These are phyloP conservation scores for Pinus tabuliformis DNA, from an alignment of 75 land plant species.

Conservation along the genomic window DNA sequence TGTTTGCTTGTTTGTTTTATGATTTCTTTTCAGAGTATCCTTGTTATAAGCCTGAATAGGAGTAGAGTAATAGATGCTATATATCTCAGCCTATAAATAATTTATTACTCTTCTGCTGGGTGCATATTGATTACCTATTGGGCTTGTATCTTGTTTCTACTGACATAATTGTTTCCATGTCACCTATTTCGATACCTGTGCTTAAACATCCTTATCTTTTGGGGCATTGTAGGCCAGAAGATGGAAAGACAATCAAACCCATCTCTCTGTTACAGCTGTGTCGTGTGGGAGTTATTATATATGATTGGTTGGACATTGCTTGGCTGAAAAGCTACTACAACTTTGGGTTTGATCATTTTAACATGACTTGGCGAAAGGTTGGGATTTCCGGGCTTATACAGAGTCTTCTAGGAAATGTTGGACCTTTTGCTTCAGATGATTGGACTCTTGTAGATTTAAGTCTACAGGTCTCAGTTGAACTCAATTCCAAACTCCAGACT, in stretches of 20 bases:
- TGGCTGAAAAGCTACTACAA: slow-evolving; percentile 76
- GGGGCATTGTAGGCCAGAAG: slow-evolving; percentile 63
- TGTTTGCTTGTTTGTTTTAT: neutral
- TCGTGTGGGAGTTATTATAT: slow-evolving; percentile 65
- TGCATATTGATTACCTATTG: too few species aligned
- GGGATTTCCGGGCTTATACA: slow-evolving; percentile 73
- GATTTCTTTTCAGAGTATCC: neutral
- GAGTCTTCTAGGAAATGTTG: slow-evolving; percentile 45
- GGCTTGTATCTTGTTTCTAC: neutral
- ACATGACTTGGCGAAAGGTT: slow-evolving; percentile 67
- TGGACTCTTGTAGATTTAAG: slow-evolving; percentile 96
- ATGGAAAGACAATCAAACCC: slow-evolving; percentile 70
- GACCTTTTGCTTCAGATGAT: slow-evolving; percentile 82
- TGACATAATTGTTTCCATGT: neutral
- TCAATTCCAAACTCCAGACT: slow-evolving; percentile 62
- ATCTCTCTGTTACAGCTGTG: slow-evolving; percentile 75
- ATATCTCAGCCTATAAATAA: too few species aligned
- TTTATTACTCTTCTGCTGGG: too few species aligned
- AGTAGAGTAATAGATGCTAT: too few species aligned
- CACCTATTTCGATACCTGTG: too few species aligned
- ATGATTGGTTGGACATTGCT: slow-evolving; percentile 89
- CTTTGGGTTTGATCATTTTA: slow-evolving; percentile 96
- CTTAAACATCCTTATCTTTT: too few species aligned
- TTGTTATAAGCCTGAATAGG: too few species aligned
- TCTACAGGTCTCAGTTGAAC: slow-evolving; percentile 64